These are phyloP conservation scores for Rhizopus arrhizus DNA, from an alignment of 371 early-diverging fungal genomes.

Conservation along the genomic window DNA sequence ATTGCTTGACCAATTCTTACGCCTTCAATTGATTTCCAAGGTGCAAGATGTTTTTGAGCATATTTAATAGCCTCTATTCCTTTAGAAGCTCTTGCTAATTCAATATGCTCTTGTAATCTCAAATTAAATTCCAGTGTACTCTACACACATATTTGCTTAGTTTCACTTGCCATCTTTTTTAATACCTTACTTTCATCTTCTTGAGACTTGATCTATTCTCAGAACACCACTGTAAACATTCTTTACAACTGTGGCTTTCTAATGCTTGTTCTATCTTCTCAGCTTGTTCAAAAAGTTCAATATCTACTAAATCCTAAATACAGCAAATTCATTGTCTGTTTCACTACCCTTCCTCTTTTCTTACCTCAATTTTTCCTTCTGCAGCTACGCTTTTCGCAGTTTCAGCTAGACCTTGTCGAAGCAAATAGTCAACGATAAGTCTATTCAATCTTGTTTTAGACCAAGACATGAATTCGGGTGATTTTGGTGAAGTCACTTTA, in stretches of 20 bases:
- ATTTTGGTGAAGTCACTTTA: slow-evolving; percentile 58
- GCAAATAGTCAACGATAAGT: slow-evolving; percentile 90
- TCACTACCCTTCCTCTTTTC: neutral
- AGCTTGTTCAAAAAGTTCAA: slow-evolving; percentile 83
- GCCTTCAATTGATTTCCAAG: slow-evolving; percentile 73
- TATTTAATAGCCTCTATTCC: slow-evolving; percentile 79
- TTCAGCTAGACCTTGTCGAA: slow-evolving; percentile 78
- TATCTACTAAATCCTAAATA: slow-evolving; percentile 82
- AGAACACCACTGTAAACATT: slow-evolving; percentile 89
- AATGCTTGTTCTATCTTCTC: slow-evolving; percentile 80
- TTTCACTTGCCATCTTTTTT: too few species aligned
- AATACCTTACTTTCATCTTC: slow-evolving; percentile 55
- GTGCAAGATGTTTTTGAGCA: slow-evolving; percentile 77
- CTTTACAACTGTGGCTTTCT: slow-evolving; percentile 73
- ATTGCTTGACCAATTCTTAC: slow-evolving; percentile 84
- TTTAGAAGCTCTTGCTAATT: slow-evolving; percentile 70
- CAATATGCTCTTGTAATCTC: slow-evolving; percentile 91
- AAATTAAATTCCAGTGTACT: slow-evolving; percentile 94
- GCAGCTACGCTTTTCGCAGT: slow-evolving; percentile 76
- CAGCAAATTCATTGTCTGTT: neutral
- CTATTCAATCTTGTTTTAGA: slow-evolving; percentile 80
- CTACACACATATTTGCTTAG: slow-evolving; percentile 34
- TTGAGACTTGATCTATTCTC: slow-evolving; percentile 86
- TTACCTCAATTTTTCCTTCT: slow-evolving; percentile 68
- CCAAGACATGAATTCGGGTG: slow-evolving; percentile 80